Conservation (phyloP, 2,329 filamentous ascomycete genomes). For the Pestalotiopsis sp. region DNA sequence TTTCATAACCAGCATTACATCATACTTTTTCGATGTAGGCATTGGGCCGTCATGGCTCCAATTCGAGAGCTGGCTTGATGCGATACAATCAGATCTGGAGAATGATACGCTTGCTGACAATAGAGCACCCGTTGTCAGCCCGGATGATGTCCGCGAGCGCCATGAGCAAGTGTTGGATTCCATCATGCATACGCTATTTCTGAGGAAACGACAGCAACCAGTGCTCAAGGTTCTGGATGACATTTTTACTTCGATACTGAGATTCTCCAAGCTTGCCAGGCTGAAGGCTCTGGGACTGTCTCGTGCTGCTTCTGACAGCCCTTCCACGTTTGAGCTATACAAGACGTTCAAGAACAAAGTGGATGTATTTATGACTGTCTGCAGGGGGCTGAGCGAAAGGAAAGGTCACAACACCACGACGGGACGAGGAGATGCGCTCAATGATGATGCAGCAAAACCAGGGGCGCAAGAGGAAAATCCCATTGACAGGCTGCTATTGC, state of each 20-base stretch:
- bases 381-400: slow-evolving; percentile 67
- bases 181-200: slow-evolving; percentile 72
- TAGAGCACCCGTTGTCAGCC: slow-evolving; percentile 46
- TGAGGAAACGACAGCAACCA: slow-evolving; percentile 74
- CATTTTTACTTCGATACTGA: slow-evolving; percentile 72
- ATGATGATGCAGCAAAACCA: slow-evolving; percentile 35
- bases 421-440: slow-evolving; percentile 23
- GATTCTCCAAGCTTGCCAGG: slow-evolving; percentile 61
- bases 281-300: slow-evolving; percentile 38
- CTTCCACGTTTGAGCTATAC: slow-evolving; percentile 54
- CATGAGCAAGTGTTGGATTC: slow-evolving; percentile 75
- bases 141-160: slow-evolving; percentile 66
- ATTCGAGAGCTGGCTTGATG: slow-evolving; percentile 68
- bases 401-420: slow-evolving; percentile 43
- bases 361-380: slow-evolving; percentile 74
- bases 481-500: slow-evolving; percentile 68
- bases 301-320: slow-evolving; percentile 26
- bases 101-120: slow-evolving; percentile 34
- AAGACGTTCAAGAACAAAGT: slow-evolving; percentile 70
- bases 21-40: slow-evolving; percentile 80
- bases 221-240: slow-evolving; percentile 74
- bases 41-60: slow-evolving; percentile 72
- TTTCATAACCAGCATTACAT: slow-evolving; percentile 71
- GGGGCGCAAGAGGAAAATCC: slow-evolving; percentile 53
- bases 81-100: slow-evolving; percentile 60